A percentile compares a stretch with the other conserved stretches of the same genome.
phyloP scores from a whole-genome alignment of 2,329 filamentous ascomycete genomes.

The Coniochaeta sp. region DNA sequence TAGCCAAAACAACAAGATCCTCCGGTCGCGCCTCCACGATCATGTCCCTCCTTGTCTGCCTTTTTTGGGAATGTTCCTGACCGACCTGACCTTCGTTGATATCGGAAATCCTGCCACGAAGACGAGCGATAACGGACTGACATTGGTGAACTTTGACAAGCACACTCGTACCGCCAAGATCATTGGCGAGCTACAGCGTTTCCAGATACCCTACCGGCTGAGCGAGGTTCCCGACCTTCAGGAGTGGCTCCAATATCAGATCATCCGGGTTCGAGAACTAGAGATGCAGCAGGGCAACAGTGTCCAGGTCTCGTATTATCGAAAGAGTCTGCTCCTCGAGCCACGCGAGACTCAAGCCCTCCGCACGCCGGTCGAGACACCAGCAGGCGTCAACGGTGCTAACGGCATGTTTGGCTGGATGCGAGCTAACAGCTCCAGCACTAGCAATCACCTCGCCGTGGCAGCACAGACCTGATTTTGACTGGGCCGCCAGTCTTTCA shows the following conservation, averaged over 20 bases:
- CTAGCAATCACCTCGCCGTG: not conserved
- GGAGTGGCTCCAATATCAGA: conserved; percentile 81
- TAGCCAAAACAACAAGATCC: conserved; percentile 80
- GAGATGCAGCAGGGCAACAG: conserved; percentile 37
- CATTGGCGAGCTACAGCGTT: conserved; percentile 89
- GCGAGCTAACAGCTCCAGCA: conserved; percentile 12
- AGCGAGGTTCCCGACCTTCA: conserved; percentile 81
- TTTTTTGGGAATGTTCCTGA: conserved; percentile 93
- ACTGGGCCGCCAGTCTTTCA: not conserved
- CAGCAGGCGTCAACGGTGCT: conserved; percentile 7
- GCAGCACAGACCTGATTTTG: not conserved
- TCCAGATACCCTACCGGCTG: conserved; percentile 88
- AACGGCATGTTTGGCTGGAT: conserved; percentile 21
- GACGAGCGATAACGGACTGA: conserved; percentile 56
- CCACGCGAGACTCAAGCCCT: conserved; percentile 50
- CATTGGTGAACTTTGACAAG: conserved; percentile 97
- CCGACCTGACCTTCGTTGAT: conserved; percentile 91
- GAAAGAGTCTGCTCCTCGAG: conserved; percentile 77
- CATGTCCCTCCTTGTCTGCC: conserved; percentile 89
- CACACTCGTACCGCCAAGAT: conserved; percentile 91
- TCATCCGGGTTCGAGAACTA: conserved; percentile 62
- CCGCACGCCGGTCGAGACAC: conserved; percentile 18
- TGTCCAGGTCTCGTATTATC: conserved; percentile 60
- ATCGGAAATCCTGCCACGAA: conserved; percentile 86
- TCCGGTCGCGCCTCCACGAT: conserved; percentile 75